A percentile compares a stretch with the other conserved stretches of the same genome.
Conservation (phyloP, 352 stramenopile genomes). For the Globisporangium irregulare region DNA sequence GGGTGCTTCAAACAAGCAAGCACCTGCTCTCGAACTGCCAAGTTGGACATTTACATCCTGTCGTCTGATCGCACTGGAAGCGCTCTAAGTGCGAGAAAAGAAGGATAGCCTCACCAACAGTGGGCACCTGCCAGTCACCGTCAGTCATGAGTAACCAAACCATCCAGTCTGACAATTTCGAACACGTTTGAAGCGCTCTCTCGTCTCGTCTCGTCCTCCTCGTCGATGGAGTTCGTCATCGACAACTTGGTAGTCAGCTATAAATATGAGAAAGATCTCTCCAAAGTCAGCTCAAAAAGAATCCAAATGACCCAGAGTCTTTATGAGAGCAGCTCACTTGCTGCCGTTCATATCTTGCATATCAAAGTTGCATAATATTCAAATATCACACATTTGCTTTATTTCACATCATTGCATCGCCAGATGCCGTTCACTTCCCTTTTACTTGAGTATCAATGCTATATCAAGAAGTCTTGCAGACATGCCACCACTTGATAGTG, state of each 20-base stretch:
- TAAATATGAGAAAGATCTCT: background rate
- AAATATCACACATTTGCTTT: background rate
- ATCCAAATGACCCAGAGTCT: background rate
- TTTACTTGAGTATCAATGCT: background rate
- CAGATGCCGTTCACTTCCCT: background rate
- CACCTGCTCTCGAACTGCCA: background rate
- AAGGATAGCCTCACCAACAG: background rate
- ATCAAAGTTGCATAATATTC: background rate
- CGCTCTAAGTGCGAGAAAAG: background rate
- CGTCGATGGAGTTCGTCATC: background rate
- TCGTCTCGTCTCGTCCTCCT: background rate
- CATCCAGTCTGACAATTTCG: background rate
- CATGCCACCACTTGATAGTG: slow-evolving; percentile 14
- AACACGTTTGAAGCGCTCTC: background rate
- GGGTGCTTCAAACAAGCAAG: background rate
- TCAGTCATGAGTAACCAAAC: background rate
- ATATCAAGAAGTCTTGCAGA: slow-evolving; percentile 2
- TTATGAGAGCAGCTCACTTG: background rate
- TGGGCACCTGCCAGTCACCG: background rate
- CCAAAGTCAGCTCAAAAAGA: background rate
- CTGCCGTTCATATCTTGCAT: background rate
- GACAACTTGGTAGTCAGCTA: background rate
- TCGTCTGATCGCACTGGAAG: slow-evolving; percentile 4
- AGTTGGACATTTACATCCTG: background rate
- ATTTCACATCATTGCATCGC: background rate